These are phyloP conservation scores for Hypoxylon cercidicola DNA, from an alignment of 495 filamentous ascomycete genomes.

Conservation along the genomic window DNA sequence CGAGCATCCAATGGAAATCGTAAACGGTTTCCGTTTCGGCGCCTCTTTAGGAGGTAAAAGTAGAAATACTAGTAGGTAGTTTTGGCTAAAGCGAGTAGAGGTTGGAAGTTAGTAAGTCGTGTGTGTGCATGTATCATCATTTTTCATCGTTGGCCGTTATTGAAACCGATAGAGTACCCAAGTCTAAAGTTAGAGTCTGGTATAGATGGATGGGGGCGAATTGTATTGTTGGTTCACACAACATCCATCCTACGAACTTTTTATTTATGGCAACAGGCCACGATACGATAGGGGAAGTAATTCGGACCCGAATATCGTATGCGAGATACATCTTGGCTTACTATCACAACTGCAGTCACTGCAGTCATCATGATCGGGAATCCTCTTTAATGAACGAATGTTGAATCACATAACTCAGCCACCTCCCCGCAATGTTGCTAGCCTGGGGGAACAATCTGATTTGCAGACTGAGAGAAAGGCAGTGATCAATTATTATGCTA, in stretches of 20 bases:
- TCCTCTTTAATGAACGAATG: conserved; percentile 4
- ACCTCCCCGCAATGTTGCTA: conserved; percentile 27
- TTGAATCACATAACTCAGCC: conserved; percentile 31
- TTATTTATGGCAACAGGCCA: not conserved
- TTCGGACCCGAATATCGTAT: not conserved
- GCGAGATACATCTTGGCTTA: conserved; percentile 13
- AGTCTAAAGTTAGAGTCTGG: not conserved
- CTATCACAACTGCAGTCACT: conserved; percentile 11
- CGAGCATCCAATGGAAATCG: not conserved
- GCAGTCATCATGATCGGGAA: conserved; percentile 6
- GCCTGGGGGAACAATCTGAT: not conserved
- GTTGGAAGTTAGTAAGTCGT: too few species aligned
- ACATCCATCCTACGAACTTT: conserved; percentile 26
- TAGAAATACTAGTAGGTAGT: too few species aligned
- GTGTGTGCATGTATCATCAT: not conserved
- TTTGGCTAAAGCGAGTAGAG: too few species aligned
- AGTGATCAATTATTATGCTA: conserved; percentile 3
- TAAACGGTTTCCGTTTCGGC: conserved; percentile 1
- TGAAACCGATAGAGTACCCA: not conserved
- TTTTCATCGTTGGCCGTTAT: not conserved
- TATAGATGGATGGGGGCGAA: conserved; percentile 30
- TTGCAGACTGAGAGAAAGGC: not conserved
- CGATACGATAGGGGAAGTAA: not conserved
- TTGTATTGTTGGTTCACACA: conserved; percentile 4
- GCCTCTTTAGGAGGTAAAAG: not conserved